Percentiles rank a stretch among this genome's conserved stretches.
phyloP scores from a whole-genome alignment of 495 filamentous ascomycete species.

The Peziza echinospora region DNA sequence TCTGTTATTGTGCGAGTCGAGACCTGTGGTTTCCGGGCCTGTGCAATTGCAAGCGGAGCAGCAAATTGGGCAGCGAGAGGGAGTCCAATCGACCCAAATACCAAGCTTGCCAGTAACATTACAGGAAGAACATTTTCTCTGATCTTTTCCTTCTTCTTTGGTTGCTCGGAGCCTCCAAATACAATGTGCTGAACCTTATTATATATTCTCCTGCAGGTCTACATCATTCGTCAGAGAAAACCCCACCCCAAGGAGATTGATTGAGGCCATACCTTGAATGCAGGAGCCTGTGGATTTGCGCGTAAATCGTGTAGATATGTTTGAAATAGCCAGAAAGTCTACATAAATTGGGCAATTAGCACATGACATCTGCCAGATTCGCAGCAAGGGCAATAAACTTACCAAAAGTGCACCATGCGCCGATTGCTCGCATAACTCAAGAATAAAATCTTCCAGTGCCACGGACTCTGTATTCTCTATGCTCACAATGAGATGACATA shows the following conservation, averaged over 20 bases:
- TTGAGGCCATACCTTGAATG: constrained; percentile 28
- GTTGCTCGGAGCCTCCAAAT: constrained; percentile 41
- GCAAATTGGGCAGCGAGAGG: constrained; percentile 29
- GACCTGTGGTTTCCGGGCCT: constrained; percentile 46
- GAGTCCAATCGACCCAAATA: constrained; percentile 37
- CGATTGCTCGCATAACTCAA: constrained; percentile 59
- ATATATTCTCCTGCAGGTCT: constrained; percentile 51
- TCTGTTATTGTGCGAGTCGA: constrained; percentile 29
- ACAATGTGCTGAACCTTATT: constrained; percentile 65
- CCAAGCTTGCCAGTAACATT: constrained; percentile 47
- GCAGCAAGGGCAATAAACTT: no score
- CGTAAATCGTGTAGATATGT: constrained; percentile 58
- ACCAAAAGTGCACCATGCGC: constrained; percentile 57
- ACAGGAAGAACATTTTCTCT: constrained; percentile 54
- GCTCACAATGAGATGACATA: constrained; percentile 59
- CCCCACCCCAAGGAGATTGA: no score
- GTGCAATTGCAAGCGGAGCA: constrained; percentile 50
- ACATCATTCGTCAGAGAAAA: constrained; percentile 8
- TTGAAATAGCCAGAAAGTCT: constrained; percentile 73
- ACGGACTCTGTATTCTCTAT: constrained; percentile 59
- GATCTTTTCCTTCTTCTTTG: constrained; percentile 39
- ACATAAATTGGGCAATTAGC: no score
- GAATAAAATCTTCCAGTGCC: constrained; percentile 59
- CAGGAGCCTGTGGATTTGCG: constrained; percentile 40
- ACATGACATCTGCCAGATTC: no score